Conservation (phyloP, 2,329 filamentous ascomycete species). For the Corinectria fuckeliana region DNA sequence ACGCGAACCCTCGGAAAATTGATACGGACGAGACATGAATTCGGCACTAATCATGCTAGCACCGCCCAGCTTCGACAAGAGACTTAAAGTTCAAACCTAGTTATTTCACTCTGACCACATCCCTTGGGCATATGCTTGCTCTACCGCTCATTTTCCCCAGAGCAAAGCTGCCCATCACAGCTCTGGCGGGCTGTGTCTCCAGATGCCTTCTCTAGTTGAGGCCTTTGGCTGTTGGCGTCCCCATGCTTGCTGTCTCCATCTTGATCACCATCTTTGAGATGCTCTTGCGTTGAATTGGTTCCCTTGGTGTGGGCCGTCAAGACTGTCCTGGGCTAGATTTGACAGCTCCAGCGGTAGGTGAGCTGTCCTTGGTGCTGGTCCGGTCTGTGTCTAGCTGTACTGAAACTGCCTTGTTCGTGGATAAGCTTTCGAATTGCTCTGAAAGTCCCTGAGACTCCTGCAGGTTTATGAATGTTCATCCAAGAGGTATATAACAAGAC, state of each 20-base stretch:
- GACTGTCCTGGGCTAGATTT: background rate
- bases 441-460: constrained; percentile 2
- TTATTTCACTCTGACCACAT: too few relatives aligned
- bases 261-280: background rate
- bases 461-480: background rate
- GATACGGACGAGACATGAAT: too few relatives aligned
- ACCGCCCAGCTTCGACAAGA: too few relatives aligned
- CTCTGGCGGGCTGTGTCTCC: background rate
- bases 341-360: background rate
- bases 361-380: background rate
- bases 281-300: background rate
- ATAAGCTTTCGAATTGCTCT: background rate
- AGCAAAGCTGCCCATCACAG: background rate
- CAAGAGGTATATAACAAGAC: background rate
- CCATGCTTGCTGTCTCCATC: background rate
- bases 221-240: background rate
- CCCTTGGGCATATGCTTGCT: background rate
- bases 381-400: background rate
- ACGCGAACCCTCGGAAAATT: too few relatives aligned
- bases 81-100: too few relatives aligned
- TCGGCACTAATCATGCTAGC: too few relatives aligned
- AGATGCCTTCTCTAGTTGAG: background rate
- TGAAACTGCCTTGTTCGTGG: background rate
- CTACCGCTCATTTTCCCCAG: background rate
- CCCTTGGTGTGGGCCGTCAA: background rate